Conservation (phyloP, 805 yeast genomes). For the Lachancea thermotolerans region DNA sequence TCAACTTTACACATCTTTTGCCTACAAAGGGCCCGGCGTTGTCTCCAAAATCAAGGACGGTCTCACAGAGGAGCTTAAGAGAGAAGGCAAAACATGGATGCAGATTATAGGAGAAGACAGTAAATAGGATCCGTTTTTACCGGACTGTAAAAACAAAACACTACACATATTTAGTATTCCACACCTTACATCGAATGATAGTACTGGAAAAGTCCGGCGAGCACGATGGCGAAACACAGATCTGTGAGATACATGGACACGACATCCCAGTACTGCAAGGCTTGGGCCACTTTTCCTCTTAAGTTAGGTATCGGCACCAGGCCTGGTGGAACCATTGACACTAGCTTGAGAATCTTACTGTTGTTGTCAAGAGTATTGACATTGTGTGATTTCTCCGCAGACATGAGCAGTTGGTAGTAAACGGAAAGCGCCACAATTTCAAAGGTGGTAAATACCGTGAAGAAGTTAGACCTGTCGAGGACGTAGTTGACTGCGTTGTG, state of each 20-base stretch:
- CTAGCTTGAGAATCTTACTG: constrained; percentile 25
- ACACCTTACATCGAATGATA: constrained; percentile 5
- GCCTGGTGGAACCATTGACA: constrained; percentile 31
- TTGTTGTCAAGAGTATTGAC: constrained; percentile 24
- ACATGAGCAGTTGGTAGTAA: constrained; percentile 25
- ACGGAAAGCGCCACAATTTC: constrained; percentile 31
- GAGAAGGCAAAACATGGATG: constrained; percentile 79
- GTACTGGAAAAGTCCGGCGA: constrained; percentile 25
- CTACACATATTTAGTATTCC: no score
- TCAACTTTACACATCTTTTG: constrained; percentile 82
- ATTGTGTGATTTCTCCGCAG: constrained; percentile 21
- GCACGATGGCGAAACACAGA: constrained; percentile 28
- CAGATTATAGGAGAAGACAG: constrained; percentile 65
- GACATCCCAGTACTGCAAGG: constrained; percentile 30
- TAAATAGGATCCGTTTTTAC: constrained; percentile 15
- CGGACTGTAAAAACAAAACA: no score
- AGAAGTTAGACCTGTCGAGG: constrained; percentile 26
- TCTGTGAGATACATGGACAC: constrained; percentile 30
- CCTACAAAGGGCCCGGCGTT: constrained; percentile 87
- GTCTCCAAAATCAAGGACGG: constrained; percentile 56
- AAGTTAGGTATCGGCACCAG: constrained; percentile 26
- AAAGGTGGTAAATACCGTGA: constrained; percentile 29
- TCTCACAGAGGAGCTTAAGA: constrained; percentile 50
- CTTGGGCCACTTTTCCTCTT: constrained; percentile 21
- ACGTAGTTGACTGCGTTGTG: constrained; percentile 3